phyloP scores from a whole-genome alignment of 495 filamentous ascomycete genomes.

The Choiromyces venosus region DNA sequence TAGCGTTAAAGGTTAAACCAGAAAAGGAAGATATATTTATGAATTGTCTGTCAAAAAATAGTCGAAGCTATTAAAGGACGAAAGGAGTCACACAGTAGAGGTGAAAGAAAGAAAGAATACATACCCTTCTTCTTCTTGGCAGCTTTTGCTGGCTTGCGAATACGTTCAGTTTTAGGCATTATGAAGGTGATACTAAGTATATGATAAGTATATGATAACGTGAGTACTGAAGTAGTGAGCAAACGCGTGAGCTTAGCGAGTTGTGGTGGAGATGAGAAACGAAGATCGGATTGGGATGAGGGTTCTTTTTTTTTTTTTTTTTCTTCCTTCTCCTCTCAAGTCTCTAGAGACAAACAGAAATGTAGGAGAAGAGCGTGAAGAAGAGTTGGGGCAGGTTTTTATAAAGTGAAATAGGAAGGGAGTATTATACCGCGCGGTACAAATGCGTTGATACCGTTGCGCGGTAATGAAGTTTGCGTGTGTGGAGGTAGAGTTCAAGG shows the following conservation, averaged over 20 bases:
- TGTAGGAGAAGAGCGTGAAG: conserved; percentile 6
- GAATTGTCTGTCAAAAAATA: not conserved
- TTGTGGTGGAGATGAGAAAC: not conserved
- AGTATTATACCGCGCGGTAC: not conserved
- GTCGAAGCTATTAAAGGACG: conserved; percentile 6
- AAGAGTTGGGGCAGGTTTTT: not conserved
- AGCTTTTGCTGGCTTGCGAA: conserved; percentile 50
- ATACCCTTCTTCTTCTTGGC: conserved; percentile 81
- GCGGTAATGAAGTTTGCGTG: conserved; percentile 5
- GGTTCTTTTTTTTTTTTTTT: not conserved
- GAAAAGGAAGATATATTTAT: not conserved
- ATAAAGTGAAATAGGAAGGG: not conserved
- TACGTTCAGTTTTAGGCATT: conserved; percentile 73
- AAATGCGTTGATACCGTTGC: not conserved
- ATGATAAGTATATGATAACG: conserved; percentile 35
- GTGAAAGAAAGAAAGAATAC: conserved; percentile 35
- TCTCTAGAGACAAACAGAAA: not conserved
- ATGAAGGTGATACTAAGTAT: conserved; percentile 50
- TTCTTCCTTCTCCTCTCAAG: not conserved
- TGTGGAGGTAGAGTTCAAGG: conserved; percentile 31
- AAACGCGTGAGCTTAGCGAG: conserved; percentile 24
- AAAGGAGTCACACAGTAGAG: conserved; percentile 18
- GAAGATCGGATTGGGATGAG: not conserved
- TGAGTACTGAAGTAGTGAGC: not conserved
- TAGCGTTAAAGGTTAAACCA: conserved; percentile 22